These are phyloP conservation scores for Geotrichum aggregatum DNA, from an alignment of 1,139 yeast genomes.

Conservation along the genomic window DNA sequence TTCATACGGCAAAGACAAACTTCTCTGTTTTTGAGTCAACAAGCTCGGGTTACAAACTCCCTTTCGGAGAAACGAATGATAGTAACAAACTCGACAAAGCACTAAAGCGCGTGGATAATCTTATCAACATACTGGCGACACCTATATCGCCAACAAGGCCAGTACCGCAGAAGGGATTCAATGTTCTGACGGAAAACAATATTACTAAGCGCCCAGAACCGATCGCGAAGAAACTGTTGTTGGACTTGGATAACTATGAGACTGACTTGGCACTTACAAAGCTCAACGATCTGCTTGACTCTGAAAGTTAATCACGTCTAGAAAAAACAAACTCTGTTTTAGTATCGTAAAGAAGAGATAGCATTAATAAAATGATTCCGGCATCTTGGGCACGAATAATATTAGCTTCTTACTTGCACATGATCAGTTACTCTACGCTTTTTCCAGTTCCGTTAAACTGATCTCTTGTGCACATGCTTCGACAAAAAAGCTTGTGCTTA, in stretches of 20 bases:
- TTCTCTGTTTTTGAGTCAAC: conserved; percentile 5
- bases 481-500: too few relatives aligned
- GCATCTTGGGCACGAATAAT: too few relatives aligned
- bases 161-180: not conserved
- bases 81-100: conserved; percentile 12
- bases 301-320: not conserved
- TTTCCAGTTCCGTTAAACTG: too few relatives aligned
- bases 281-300: not conserved
- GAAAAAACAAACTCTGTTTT: not conserved
- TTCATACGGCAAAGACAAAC: conserved; percentile 8
- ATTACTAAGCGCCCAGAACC: too few relatives aligned
- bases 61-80: not conserved
- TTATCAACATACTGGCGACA: conserved; percentile 6
- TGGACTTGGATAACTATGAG: not conserved
- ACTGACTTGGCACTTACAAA: not conserved
- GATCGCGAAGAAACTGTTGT: not conserved
- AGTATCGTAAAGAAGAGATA: not conserved
- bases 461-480: too few relatives aligned
- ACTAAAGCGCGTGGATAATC: conserved; percentile 12
- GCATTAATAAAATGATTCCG: too few relatives aligned
- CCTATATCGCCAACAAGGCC: conserved; percentile 6
- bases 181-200: not conserved
- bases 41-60: not conserved
- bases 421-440: too few relatives aligned
- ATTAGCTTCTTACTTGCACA: too few relatives aligned